Conservation (phyloP, 2,329 filamentous ascomycete genomes). For the Botrytis fabae region DNA sequence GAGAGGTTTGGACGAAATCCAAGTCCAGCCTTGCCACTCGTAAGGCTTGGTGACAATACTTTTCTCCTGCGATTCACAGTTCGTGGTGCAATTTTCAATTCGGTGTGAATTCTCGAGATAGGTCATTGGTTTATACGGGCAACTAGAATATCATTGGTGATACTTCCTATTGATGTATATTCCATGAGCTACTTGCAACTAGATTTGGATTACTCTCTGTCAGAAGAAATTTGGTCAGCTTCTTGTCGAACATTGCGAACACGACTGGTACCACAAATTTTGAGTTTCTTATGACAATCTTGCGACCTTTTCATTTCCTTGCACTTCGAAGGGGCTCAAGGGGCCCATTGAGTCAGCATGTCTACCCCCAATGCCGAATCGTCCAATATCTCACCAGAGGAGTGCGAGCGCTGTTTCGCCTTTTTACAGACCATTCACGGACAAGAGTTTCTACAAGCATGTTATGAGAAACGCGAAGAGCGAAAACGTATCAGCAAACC, state of each 20-base stretch:
- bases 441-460: conserved; percentile 10
- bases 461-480: conserved; percentile 13
- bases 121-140: not conserved
- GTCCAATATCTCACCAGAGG: not conserved
- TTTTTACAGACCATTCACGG: conserved; percentile 7
- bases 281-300: not conserved
- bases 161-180: not conserved
- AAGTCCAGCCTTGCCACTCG: not conserved
- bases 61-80: not conserved
- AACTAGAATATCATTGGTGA: not conserved
- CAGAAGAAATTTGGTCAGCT: not conserved
- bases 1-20: not conserved
- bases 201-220: not conserved
- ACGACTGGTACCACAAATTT: not conserved
- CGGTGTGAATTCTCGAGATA: not conserved
- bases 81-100: not conserved
- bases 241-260: not conserved
- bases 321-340: not conserved
- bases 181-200: not conserved
- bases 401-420: conserved; percentile 17
- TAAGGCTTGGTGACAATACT: not conserved
- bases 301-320: not conserved
- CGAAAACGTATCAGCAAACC: conserved; percentile 13
- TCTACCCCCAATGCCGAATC: not conserved
- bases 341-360: conserved; percentile 2